Evolutionary conservation across 2,329 filamentous ascomycete genomes (phyloP), one percentile per base, ranked within the genome.

Genomic region (Allantophomopsis lycopodina): DNA sequence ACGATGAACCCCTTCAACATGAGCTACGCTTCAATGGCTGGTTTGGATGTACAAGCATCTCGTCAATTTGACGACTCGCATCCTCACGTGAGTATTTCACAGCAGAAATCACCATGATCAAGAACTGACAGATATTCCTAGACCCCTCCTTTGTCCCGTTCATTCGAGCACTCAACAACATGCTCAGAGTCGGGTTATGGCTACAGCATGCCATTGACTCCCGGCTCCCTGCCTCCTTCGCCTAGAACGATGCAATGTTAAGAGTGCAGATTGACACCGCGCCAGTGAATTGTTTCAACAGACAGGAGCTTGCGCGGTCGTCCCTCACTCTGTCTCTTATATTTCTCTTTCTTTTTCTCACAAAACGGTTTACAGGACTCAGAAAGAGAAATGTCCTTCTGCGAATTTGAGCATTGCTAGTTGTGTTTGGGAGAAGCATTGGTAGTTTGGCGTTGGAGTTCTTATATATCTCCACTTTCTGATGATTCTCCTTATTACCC

Each of bases 71-170:
- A 81, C 56, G 51, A 73, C 48, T 73, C 74, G 59, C 72, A 74
- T 61, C 73, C 79, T 69, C 79, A 83, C 74, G 82, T 87, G 79
- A 80, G 76, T 23, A 6, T 23, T n/a, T 23, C 21, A 10, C 18
- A 23, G 18, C 14, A 28, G 39, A 30, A 17, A n/a, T 4, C 18
- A n/a, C 17, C 15, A 39, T 12, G 21, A 14, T 14, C 32, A 34
- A 38, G 8, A 2, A 14, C 36, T 38, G 36, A 38, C 13, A n/a
- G 8, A 14, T 35, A 20, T 39, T 18, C 40, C 15, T 63, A 87
- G 82, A 86, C 82, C 59, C 82, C 82, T 62, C 78, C 82, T 55
- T 73, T 86, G 51, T 82, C 79, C 52, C 79, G 82, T 56, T 80
- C 76, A 20, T 83, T 77, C 58, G 78, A 83, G 52, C 72, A 76